Percentiles rank a stretch among this genome's conserved stretches.
phyloP scores from a whole-genome alignment of 495 filamentous ascomycete species.

The Lophiotrema nucula region DNA sequence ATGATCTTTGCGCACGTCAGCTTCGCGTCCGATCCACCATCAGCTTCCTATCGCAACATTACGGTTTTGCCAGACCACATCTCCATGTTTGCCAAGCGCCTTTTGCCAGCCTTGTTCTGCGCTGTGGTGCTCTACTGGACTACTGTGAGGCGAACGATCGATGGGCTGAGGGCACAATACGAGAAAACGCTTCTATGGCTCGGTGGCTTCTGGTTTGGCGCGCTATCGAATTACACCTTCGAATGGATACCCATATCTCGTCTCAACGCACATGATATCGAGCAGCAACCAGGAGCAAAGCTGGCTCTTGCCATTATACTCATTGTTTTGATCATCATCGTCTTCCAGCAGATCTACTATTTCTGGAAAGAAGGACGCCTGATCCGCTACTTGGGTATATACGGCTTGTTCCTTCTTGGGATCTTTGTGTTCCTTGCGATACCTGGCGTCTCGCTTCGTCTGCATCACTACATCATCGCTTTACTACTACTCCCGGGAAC shows the following conservation, averaged over 20 bases:
- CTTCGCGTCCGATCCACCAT: conserved; percentile 44
- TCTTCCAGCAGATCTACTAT: conserved; percentile 38
- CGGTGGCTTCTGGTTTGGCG: conserved; percentile 42
- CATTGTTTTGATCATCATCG: conserved; percentile 37
- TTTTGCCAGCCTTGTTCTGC: conserved; percentile 42
- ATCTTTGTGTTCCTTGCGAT: conserved; percentile 59
- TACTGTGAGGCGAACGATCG: conserved; percentile 45
- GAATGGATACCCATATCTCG: conserved; percentile 44
- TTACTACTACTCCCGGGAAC: conserved; percentile 79
- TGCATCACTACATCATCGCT: conserved; percentile 95
- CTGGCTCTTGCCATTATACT: conserved; percentile 40
- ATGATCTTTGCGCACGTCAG: conserved; percentile 41
- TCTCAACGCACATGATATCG: conserved; percentile 42
- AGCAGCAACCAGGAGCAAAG: conserved; percentile 43
- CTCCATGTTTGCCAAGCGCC: conserved; percentile 37
- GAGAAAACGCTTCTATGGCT: conserved; percentile 46
- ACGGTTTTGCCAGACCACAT: conserved; percentile 42
- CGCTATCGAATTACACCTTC: conserved; percentile 45
- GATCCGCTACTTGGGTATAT: conserved; percentile 51
- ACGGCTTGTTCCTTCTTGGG: conserved; percentile 48
- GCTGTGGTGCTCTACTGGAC: conserved; percentile 38
- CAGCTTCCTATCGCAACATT: conserved; percentile 16
- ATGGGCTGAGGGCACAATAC: conserved; percentile 39
- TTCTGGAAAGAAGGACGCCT: conserved; percentile 44
- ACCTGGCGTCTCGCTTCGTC: conserved; percentile 73